Conservation (phyloP, 306 rosid species). For the Potentilla sterilis region DNA sequence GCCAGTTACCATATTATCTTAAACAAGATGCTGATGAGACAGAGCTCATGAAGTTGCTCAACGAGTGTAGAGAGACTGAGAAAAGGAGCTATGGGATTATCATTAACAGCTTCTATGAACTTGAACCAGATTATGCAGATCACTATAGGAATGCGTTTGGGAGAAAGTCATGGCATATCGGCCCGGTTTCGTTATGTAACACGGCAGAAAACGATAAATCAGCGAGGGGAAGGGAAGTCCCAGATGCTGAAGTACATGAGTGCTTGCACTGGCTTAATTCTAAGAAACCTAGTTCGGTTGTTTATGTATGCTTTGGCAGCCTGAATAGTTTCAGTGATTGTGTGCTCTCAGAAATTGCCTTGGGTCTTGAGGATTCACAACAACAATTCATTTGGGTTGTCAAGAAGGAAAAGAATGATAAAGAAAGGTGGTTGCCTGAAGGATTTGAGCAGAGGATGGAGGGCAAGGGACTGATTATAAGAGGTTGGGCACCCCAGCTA, state of each 20-base stretch:
- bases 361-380: conserved; percentile 32
- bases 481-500: conserved; percentile 42
- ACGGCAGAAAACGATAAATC: conserved; percentile 1
- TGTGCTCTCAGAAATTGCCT: conserved; percentile 32
- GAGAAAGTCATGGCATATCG: conserved; percentile 28
- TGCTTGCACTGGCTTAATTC: conserved; percentile 37
- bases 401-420: not conserved
- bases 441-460: conserved; percentile 26
- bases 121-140: conserved; percentile 16
- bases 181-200: conserved; percentile 29
- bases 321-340: conserved; percentile 14
- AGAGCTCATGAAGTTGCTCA: conserved; percentile 1
- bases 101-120: conserved; percentile 30
- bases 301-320: conserved; percentile 38
- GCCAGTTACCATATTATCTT: not conserved
- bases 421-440: conserved; percentile 20
- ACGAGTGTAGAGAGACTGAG: conserved; percentile 26
- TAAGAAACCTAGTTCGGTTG: conserved; percentile 29
- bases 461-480: conserved; percentile 16
- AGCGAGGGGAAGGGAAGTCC: conserved; percentile 21
- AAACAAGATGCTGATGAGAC: conserved; percentile 1
- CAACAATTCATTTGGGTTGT: conserved; percentile 41
- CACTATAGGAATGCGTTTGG: conserved; percentile 1
- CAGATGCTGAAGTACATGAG: conserved; percentile 18
- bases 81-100: conserved; percentile 41